Base-by-base conservation (phyloP, 1,284 basidiomycete species). In the Sporisorium graminicola region DNA sequence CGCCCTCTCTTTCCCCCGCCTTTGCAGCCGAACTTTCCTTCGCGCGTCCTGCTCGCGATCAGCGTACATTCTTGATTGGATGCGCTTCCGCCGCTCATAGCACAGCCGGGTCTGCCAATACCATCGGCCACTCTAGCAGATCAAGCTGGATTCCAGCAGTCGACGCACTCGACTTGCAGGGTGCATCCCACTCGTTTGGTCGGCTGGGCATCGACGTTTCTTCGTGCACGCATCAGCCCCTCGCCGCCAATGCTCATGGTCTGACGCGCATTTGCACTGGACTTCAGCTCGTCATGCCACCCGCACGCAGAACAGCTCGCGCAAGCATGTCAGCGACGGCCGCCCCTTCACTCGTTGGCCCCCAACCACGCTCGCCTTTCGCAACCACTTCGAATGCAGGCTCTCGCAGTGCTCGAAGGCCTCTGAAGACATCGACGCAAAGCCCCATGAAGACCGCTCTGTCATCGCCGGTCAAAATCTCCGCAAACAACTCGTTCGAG, bases 261-360 rank as follows among this genome's bases (percentile, higher is more conserved):
- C 43, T 57, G 27, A 56, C 27, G 35, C 8, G 26, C 26, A 50
- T 14, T 5, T 5, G 8, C 16, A 12, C 18, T 16, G 20, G 20
- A 16, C 42, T 31, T 37, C 29, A n/a, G 49, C 42, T 33, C 35
- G 12, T 12, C 49, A 71, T 71, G 68, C 49, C 62, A 20, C 37
- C 54, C 6, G 20, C 54, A 50, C 54, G 31, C 31, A 60, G 29
- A 43, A 29, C 29, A 22, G n/a, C 53, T 26, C 57, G 49, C 18
- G 50, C 57, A 14, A 65, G 58, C 31, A 42, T 50, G 27, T 47
- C 44, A 10, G 44, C 63, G 10, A 50, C 51, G n/a, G 16, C 27
- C 40, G 58, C 54, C 52, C 59, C 55, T 22, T 40, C 58, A n/a
- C 22, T 31, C 18, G 24, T 40, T 14, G 26, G 5, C 53, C 2